Conservation (phyloP, 345 rosid species). For the Eucalyptus sp. region DNA sequence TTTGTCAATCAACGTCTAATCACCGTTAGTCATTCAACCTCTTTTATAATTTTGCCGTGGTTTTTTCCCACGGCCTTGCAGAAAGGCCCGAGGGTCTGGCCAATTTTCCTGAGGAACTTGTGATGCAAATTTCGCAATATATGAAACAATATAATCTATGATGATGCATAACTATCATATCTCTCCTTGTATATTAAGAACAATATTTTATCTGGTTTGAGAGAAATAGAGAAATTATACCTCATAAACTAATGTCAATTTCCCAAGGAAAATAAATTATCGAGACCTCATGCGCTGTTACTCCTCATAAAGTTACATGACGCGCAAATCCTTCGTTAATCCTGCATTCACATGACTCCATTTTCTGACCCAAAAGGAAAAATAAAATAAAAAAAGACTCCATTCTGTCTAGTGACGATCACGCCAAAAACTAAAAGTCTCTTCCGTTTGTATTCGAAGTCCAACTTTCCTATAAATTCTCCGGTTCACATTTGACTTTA, state of each 20-base stretch:
- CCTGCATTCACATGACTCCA: too few species aligned
- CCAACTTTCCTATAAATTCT: too few species aligned
- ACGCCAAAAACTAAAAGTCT: too few species aligned
- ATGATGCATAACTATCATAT: too few species aligned
- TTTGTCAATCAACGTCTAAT: too few species aligned
- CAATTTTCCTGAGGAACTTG: rapidly evolving
- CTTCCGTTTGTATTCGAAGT: too few species aligned
- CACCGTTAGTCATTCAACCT: background rate
- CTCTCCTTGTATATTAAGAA: too few species aligned
- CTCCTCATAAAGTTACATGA: background rate
- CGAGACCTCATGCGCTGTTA: rapidly evolving
- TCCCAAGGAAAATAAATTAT: background rate
- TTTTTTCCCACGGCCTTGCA: background rate
- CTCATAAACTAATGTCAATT: background rate
- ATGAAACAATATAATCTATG: background rate
- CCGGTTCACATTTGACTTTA: too few species aligned
- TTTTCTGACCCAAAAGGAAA: too few species aligned
- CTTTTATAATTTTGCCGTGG: rapidly evolving
- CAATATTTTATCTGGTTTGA: rapidly evolving
- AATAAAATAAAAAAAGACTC: too few species aligned
- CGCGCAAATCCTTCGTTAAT: rapidly evolving
- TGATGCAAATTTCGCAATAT: background rate
- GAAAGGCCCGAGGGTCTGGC: background rate
- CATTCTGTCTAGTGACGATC: too few species aligned
- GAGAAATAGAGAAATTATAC: too few species aligned